phyloP scores from a whole-genome alignment of 164 flowering plant species.

The Vitis vinifera region DNA sequence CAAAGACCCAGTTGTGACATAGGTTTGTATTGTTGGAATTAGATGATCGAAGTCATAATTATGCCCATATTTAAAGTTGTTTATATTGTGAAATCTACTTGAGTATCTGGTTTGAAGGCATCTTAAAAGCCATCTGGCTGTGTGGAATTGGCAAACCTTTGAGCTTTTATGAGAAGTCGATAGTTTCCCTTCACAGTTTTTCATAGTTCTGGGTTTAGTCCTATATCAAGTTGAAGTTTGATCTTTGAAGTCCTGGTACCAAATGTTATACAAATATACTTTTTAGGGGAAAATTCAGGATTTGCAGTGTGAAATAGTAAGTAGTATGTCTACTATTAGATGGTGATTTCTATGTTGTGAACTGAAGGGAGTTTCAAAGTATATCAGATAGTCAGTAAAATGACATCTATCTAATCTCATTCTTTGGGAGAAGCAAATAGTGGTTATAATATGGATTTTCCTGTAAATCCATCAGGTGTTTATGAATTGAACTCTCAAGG shows the following conservation, averaged over 20 bases:
- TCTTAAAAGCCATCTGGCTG: background rate
- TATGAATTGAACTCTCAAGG: too few species aligned
- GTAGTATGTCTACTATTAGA: background rate
- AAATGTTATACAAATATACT: background rate
- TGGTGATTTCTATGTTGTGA: background rate
- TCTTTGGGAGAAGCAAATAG: too few species aligned
- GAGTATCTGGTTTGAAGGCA: background rate
- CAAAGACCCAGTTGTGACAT: slow-evolving; percentile 11
- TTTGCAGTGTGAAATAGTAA: background rate
- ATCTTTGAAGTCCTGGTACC: background rate
- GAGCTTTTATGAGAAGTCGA: too few species aligned
- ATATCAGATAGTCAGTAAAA: too few species aligned
- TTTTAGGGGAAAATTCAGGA: background rate
- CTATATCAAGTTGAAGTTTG: background rate
- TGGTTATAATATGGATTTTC: too few species aligned
- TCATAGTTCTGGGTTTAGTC: background rate
- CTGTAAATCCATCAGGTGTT: too few species aligned
- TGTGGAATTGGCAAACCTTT: background rate
- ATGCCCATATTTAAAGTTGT: background rate
- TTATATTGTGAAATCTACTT: background rate
- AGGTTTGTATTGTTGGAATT: background rate
- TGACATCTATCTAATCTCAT: too few species aligned
- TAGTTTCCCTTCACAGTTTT: background rate
- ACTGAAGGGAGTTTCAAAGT: background rate
- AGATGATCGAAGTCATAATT: background rate